A percentile compares a stretch with the other conserved stretches of the same genome.
Evolutionary conservation across 2,329 filamentous ascomycete species (phyloP).

Genomic region (Xylariomycetidae sp.): DNA sequence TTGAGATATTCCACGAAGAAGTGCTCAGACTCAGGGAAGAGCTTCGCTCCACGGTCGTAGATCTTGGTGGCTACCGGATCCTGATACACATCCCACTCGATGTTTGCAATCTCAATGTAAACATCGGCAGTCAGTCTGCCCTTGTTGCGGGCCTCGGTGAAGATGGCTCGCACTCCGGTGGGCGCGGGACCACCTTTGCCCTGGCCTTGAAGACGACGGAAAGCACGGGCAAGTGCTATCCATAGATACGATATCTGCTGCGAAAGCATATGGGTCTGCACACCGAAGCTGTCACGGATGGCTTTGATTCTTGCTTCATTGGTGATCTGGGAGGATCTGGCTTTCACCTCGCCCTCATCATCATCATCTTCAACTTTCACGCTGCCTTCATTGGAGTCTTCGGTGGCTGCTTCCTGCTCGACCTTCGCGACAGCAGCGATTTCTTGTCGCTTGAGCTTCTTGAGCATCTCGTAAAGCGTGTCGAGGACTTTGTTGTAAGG

Average conservation of each 20-base stretch:
- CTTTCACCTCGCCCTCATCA: constrained; percentile 43
- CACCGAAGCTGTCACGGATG: constrained; percentile 60
- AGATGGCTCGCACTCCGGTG: constrained; percentile 76
- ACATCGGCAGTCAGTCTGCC: constrained; percentile 90
- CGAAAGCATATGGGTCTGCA: constrained; percentile 70
- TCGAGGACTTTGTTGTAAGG: constrained; percentile 80
- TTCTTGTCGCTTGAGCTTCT: constrained; percentile 62
- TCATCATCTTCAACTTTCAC: constrained; percentile 36
- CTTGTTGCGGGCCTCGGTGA: constrained; percentile 78
- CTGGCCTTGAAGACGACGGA: constrained; percentile 89
- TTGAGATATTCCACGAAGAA: constrained; percentile 96
- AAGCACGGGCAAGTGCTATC: constrained; percentile 90
- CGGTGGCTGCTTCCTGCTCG: constrained; percentile 40
- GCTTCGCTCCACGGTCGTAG: constrained; percentile 85
- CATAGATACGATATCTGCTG: constrained; percentile 87
- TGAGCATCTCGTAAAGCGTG: constrained; percentile 80
- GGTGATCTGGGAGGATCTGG: constrained; percentile 41
- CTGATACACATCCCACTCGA: constrained; percentile 95
- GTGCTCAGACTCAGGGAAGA: constrained; percentile 89
- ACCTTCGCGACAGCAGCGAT: constrained; percentile 51
- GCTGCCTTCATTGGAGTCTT: constrained; percentile 18
- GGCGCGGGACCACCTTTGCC: constrained; percentile 50
- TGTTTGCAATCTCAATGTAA: constrained; percentile 85
- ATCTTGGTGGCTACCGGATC: constrained; percentile 90
- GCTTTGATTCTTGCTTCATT: constrained; percentile 59